Conservation (phyloP, 305 asterid genomes). For the Nicotiana rustica region DNA sequence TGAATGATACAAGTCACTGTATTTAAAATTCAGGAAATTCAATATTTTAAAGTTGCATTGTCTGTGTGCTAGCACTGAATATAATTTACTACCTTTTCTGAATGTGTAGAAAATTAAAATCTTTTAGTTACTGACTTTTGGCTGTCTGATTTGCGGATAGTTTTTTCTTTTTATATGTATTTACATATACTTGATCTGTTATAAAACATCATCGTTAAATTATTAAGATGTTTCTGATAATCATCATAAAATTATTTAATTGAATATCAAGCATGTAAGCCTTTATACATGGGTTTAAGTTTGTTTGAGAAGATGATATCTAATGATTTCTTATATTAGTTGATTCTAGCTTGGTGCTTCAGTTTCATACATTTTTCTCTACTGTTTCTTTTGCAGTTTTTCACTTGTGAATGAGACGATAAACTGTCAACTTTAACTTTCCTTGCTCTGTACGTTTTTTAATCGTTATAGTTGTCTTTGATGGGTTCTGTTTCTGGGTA, state of each 20-base stretch:
- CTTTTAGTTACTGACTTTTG: constrained; percentile 2
- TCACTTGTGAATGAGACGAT: constrained; percentile 10
- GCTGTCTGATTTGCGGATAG: constrained; percentile 2
- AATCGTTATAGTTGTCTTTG: neutral
- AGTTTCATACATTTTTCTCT: constrained; percentile 9
- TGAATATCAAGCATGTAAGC: neutral
- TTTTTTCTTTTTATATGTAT: neutral
- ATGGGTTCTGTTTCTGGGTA: neutral
- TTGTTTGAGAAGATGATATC: neutral
- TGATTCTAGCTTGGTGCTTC: constrained; percentile 11
- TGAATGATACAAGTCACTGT: neutral
- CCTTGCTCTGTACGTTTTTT: constrained; percentile 18
- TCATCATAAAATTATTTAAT: neutral
- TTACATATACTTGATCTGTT: neutral
- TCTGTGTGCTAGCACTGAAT: constrained; percentile 22
- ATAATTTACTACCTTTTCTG: constrained; percentile 3
- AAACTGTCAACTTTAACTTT: neutral
- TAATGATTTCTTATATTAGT: neutral
- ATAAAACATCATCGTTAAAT: neutral
- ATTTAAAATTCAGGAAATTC: neutral
- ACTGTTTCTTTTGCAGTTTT: constrained; percentile 14
- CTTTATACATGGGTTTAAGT: neutral
- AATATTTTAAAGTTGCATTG: neutral
- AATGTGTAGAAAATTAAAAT: neutral
- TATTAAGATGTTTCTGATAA: constrained; percentile 5